phyloP scores from a whole-genome alignment of 2,329 filamentous ascomycete species.

The Tolypocladium pustulatum region DNA sequence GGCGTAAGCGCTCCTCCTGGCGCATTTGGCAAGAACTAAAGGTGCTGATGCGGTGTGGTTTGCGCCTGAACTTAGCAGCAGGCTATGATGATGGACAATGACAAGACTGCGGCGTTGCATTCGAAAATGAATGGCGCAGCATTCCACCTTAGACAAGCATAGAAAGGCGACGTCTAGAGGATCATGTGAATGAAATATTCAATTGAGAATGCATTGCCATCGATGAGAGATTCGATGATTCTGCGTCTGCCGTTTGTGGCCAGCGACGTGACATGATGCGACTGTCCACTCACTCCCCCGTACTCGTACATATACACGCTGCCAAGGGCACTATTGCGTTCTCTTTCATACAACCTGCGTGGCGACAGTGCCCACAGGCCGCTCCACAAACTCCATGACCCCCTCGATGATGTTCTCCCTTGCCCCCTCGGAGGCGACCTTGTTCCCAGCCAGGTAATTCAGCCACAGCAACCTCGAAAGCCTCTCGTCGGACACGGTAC shows the following conservation, averaged over 20 bases:
- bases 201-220: neutral
- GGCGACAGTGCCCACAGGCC: slow-evolving; percentile 79
- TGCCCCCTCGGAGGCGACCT: slow-evolving; percentile 75
- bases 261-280: neutral
- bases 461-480: slow-evolving; percentile 78
- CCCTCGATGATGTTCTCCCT: slow-evolving; percentile 77
- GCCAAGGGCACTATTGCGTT: neutral
- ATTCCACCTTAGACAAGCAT: neutral
- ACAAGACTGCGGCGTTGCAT: neutral
- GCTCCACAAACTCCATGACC: slow-evolving; percentile 75
- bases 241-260: neutral
- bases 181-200: neutral
- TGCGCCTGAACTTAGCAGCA: neutral
- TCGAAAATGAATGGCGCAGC: neutral
- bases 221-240: neutral
- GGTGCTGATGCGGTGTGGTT: neutral
- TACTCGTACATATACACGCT: neutral
- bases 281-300: neutral
- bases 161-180: neutral
- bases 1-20: slow-evolving; percentile 20
- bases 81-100: neutral
- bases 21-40: too few relatives aligned
- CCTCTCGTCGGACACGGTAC: slow-evolving; percentile 66
- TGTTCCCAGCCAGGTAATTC: slow-evolving; percentile 78
- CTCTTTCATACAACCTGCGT: slow-evolving; percentile 52